Conservation (phyloP, 352 stramenopile species). For the Globisporangium sylvaticum region DNA sequence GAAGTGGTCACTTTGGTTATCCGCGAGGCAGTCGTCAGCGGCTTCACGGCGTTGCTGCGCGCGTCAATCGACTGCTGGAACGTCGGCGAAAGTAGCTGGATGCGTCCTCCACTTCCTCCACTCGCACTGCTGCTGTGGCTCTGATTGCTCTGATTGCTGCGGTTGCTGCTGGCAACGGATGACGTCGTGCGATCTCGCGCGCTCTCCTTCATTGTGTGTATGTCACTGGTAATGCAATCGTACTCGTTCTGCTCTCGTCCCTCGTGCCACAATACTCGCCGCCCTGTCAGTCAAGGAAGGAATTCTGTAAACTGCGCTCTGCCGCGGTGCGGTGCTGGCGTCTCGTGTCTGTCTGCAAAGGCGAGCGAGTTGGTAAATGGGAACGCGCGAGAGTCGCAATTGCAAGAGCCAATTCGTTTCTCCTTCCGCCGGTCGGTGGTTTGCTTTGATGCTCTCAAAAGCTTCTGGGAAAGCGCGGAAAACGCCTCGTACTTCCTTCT, state of each 20-base stretch:
- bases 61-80: slow-evolving; percentile 26
- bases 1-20: neutral
- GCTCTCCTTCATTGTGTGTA: neutral
- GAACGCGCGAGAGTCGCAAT: neutral
- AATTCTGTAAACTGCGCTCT: no score
- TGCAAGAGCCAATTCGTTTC: neutral
- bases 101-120: no score
- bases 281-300: neutral
- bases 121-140: neutral
- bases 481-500: neutral
- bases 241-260: neutral
- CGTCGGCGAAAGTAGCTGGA: slow-evolving; percentile 36
- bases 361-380: no score
- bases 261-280: neutral
- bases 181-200: neutral
- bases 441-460: no score
- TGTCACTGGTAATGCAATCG: neutral
- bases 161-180: neutral
- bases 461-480: neutral
- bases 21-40: neutral
- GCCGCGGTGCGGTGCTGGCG: no score
- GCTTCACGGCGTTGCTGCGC: slow-evolving; percentile 1
- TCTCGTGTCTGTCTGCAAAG: no score
- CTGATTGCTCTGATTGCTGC: neutral
- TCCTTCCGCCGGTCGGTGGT: no score